Evolutionary conservation across 2,329 filamentous ascomycete genomes (phyloP), one percentile per base, ranked within the genome.

Genomic region (Colletotrichum sp.): DNA sequence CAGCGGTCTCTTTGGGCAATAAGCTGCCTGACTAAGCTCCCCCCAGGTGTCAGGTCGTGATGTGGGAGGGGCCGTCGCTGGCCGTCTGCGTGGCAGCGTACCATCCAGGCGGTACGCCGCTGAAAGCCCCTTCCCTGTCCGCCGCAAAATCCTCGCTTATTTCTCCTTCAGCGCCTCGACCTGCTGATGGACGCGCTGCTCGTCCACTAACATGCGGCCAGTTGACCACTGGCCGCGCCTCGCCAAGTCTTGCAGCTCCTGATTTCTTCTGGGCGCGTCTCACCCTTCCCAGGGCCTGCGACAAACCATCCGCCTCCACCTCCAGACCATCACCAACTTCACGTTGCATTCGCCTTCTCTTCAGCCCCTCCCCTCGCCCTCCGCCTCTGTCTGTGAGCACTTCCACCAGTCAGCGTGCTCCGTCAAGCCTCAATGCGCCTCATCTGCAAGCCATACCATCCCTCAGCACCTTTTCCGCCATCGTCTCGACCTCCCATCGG

Each of bases 191-290:
- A 30, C 18, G 55, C 55, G 18, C 36, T 8, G 13, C 30, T 18
- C 36, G 26, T 34, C 67, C 34, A 70, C 32, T 63, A 10, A 26
- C 8, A 72, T 26, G 61, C 48, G 28, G 30, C 21, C n/a, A 24
- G 18, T 71, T 34, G n/a, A 21, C 57, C 21, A 28, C 21, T 26
- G 66, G 32, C 58, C 60, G 72, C 67, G 60, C 60, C 61, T 71
- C 61, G 72, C 72, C 72, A 75, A 75, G 72, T 67, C 72, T 67
- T 67, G 61, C 61, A 75, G 68, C 72, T 72, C 73, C 69, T 67
- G 63, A 64, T 48, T 72, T 63, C 63, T 18, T 57, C 73, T 75
- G 48, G 73, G 73, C 73, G 57, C 52, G 73, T 75, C 69, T 75
- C 73, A 75, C 63, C 24, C 28, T 72, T 52, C 24, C 36, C 21